phyloP scores from a whole-genome alignment of 139 green algal genomes.

The Chlorella sp. region DNA sequence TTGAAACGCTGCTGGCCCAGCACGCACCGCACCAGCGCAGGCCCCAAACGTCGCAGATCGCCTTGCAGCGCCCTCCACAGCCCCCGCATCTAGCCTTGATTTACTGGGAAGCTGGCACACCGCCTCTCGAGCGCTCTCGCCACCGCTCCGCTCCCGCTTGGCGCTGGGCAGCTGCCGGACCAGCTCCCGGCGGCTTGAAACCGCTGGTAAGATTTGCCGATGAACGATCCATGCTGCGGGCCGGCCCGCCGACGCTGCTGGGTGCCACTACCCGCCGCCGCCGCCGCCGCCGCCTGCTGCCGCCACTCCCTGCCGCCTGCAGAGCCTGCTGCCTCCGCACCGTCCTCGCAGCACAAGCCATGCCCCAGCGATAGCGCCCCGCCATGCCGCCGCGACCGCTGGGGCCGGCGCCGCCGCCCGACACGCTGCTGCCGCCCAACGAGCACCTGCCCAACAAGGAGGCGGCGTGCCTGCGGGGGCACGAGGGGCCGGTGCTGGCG shows the following conservation, averaged over 20 bases:
- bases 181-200: too few relatives aligned
- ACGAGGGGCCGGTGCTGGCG: constrained; percentile 87
- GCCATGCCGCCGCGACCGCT: constrained; percentile 1
- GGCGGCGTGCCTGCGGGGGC: constrained; percentile 60
- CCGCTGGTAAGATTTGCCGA: background rate
- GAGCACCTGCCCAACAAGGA: constrained; percentile 31
- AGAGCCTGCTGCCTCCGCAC: background rate
- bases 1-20: too few relatives aligned
- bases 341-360: background rate
- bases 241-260: background rate
- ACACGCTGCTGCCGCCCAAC: constrained; percentile 21
- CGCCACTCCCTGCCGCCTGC: background rate
- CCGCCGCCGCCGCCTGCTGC: background rate
- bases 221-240: background rate
- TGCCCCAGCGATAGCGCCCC: background rate
- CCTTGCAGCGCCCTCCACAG: background rate
- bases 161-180: too few relatives aligned
- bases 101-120: too few relatives aligned
- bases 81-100: background rate
- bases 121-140: too few relatives aligned
- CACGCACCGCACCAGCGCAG: too few relatives aligned
- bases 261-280: too few relatives aligned
- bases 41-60: too few relatives aligned
- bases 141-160: too few relatives aligned
- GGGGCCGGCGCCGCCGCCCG: constrained; percentile 29